Evolutionary conservation across 768 basidiomycete genomes (phyloP), one percentile per base, ranked within the genome.

Genomic region (Xerocomus brunneocitrinus): DNA sequence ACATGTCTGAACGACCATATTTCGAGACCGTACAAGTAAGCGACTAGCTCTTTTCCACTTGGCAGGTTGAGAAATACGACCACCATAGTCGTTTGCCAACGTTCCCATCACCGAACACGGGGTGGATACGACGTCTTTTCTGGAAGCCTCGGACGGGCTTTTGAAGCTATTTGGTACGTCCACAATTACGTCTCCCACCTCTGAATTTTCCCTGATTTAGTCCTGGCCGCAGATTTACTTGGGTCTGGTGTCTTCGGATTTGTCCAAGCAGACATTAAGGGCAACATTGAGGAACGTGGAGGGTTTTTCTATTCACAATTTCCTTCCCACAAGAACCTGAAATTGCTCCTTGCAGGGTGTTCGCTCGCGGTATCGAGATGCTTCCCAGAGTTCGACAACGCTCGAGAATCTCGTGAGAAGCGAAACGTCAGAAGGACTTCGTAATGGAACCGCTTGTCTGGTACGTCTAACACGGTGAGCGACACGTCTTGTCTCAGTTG

Each of bases 131-230:
- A 63, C 73, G 19, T 69, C 78, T 12, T 98, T 98, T 75, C 76
- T 93, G 43, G 86, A 91, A 64, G 95, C 95, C 1, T 83, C 91
- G 19, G 91, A 95, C 69, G 94, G 91, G 16, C 78, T 98, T 27
- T 76, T 87, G 14, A 74, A 79, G 50, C 73, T 89, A 73, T 89
- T 89, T 64, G 85, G 87, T 85, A 57, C 53, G 79, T 47, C 55
- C 39, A 51, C 49, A 52, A 66, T 67, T 62, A 65, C 57, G 59
- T 65, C 32, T 56, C 7, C 49, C 49, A 40, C 52, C 50, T 47
- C 38, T 27, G 47, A 35, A 40, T 54, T 32, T 40, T 50, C 47
- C 56, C 55, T 64, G 24, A 43, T 45, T 60, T 51, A 49, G 49
- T 42, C 49, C 53, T 56, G 38, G 30, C 49, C 58, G 40, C 59